Percentiles rank a stretch among this genome's conserved stretches.
Conservation (phyloP, 192 early-diverging fungal species). For the Entomortierella chlamydospora region DNA sequence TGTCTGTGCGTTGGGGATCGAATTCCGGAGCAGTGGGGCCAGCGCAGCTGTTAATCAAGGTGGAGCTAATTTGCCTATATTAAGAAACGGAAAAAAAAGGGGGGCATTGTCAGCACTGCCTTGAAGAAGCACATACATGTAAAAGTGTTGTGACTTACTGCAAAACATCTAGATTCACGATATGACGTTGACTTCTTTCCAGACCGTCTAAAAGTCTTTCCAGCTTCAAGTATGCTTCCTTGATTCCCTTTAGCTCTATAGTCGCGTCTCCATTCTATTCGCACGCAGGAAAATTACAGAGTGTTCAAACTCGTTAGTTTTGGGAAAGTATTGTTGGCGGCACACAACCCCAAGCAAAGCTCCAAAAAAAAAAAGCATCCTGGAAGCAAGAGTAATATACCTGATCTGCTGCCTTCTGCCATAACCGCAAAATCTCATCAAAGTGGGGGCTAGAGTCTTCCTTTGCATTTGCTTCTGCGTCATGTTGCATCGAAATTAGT, state of each 20-base stretch:
- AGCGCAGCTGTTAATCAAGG: constrained; percentile 31
- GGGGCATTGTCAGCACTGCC: not conserved
- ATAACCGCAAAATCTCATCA: constrained; percentile 30
- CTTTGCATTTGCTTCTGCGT: not conserved
- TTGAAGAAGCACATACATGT: too few species aligned
- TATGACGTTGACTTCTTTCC: constrained; percentile 27
- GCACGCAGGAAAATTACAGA: too few species aligned
- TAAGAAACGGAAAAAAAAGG: not conserved
- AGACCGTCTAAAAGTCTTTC: constrained; percentile 25
- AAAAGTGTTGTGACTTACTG: constrained; percentile 24
- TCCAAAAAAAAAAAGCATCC: too few species aligned
- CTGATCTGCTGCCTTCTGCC: constrained; percentile 15
- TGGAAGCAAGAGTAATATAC: constrained; percentile 19
- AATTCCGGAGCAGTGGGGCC: constrained; percentile 16
- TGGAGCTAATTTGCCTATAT: constrained; percentile 38
- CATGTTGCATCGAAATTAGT: constrained; percentile 5
- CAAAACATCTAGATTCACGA: constrained; percentile 38
- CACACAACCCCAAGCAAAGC: too few species aligned
- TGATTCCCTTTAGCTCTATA: constrained; percentile 17
- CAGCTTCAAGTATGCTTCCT: constrained; percentile 24
- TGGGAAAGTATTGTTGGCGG: too few species aligned
- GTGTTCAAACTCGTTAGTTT: too few species aligned
- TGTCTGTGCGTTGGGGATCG: constrained; percentile 24
- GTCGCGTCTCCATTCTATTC: constrained; percentile 26
- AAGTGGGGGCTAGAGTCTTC: constrained; percentile 32